Evolutionary conservation across 1,284 basidiomycete genomes (phyloP).

Genomic region (Puccinia polysora): DNA sequence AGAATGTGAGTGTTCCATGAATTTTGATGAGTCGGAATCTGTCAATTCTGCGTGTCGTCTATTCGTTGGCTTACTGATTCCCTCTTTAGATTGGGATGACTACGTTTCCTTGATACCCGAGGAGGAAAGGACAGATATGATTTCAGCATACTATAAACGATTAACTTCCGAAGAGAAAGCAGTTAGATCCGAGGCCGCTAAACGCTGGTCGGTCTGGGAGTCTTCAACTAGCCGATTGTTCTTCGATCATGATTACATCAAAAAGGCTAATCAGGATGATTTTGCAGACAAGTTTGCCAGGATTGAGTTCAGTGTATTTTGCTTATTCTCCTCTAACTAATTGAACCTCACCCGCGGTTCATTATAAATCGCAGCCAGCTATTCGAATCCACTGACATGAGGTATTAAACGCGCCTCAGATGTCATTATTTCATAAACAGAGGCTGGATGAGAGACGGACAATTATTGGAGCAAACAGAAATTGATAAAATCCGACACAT

Average conservation of each 20-base stretch:
- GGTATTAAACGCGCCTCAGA: slow-evolving; percentile 5
- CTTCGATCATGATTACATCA: slow-evolving; percentile 48
- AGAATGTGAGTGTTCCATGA: slow-evolving; percentile 55
- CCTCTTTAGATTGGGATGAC: slow-evolving; percentile 39
- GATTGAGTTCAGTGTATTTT: slow-evolving; percentile 32
- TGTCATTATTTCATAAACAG: slow-evolving; percentile 48
- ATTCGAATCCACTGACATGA: too few relatives aligned
- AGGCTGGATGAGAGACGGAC: slow-evolving; percentile 86
- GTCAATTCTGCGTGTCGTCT: not conserved
- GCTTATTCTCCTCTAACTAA: not conserved
- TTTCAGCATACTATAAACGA: slow-evolving; percentile 51
- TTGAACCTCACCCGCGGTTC: too few relatives aligned
- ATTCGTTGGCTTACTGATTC: not conserved
- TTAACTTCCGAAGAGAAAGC: slow-evolving; percentile 49
- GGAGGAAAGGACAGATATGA: slow-evolving; percentile 50
- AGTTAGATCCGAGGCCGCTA: slow-evolving; percentile 49
- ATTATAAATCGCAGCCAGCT: too few relatives aligned
- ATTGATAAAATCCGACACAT: slow-evolving; percentile 89
- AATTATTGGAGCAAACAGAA: slow-evolving; percentile 73
- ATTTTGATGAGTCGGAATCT: slow-evolving; percentile 63
- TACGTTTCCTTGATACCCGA: slow-evolving; percentile 49
- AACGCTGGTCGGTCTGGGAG: slow-evolving; percentile 52
- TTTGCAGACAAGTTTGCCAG: slow-evolving; percentile 42
- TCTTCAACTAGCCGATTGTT: slow-evolving; percentile 50
- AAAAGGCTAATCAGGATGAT: slow-evolving; percentile 41